Evolutionary conservation across 164 flowering plant species (phyloP), one percentile per base, ranked within the genome.

Genomic region (Vitis rotundifolia): DNA sequence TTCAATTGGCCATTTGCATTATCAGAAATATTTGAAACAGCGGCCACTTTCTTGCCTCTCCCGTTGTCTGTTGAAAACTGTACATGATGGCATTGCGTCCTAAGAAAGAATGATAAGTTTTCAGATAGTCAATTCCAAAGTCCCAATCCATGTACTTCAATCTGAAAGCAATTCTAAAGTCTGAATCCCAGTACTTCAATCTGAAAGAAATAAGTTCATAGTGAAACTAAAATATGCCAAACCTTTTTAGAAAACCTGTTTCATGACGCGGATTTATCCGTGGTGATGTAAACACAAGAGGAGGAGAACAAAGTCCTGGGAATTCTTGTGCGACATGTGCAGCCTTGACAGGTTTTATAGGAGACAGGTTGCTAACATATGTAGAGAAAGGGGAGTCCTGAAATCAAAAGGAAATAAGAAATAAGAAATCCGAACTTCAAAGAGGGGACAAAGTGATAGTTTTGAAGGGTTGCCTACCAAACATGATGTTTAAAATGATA

Each of bases 381-480:
- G 68, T 73, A 28, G 63, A 77, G 22, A 84, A 69, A n/a, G 89
- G 85, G 16, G 89, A 88, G 48, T 84, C 91, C 89, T 88, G 77
- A 68, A 78, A 71, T 12, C 31, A 65, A 63, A 16, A 5, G 1
- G 59, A 51, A 13, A 61, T 28, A 6, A 28, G 3, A 44, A 47
- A 51, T 0, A 56, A 44, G 37, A 19, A 3, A 67, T 52, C 37
- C 55, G 16, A 22, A 67, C 44, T 37, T 37, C 44, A 2, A 37
- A 37, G 44, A 37, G 7, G 44, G 44, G 44, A 37, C 44, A 37
- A 6, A 37, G 44, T 37, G 44, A 37, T 37, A 37, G 7, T 37
- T 37, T 6, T 37, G 5, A 37, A 37, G 44, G 44, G 44, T 37
- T 37, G 44, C 44, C 44, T 37, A 37, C 7, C 44, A 37, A 37